Percentiles rank a stretch among this genome's conserved stretches.
phyloP scores from a whole-genome alignment of 2,329 filamentous ascomycete species.

The Macroventuria anomochaeta region DNA sequence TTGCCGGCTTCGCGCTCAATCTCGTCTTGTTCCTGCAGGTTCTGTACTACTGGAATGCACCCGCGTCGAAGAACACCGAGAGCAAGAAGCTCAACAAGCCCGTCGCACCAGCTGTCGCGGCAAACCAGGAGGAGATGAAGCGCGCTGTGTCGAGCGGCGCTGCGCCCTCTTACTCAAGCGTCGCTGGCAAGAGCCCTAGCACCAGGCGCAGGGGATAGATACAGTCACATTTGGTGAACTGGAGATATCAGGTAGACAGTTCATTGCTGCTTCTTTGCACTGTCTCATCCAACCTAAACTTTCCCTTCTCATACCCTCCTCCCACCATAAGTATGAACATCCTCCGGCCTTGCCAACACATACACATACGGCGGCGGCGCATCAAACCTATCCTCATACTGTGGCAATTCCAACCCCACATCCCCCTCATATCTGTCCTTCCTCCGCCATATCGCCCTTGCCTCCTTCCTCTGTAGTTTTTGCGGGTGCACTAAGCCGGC shows the following conservation, averaged over 20 bases:
- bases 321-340: background rate
- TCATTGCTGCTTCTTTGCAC: background rate
- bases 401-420: conserved; percentile 1
- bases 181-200: conserved; percentile 57
- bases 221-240: background rate
- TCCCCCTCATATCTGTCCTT: conserved; percentile 5
- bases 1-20: conserved; percentile 91
- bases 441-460: background rate
- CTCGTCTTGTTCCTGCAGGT: conserved; percentile 86
- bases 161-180: conserved; percentile 46
- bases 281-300: background rate
- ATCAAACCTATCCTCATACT: conserved; percentile 8
- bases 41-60: conserved; percentile 91
- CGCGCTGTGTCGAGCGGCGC: conserved; percentile 46
- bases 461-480: conserved; percentile 8
- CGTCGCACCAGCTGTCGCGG: conserved; percentile 34
- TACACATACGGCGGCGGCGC: conserved; percentile 12
- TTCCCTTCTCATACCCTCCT: background rate
- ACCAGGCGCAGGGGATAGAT: conserved; percentile 62
- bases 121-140: conserved; percentile 41
- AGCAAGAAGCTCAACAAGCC: conserved; percentile 50
- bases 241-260: background rate
- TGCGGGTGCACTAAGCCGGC: conserved; percentile 7
- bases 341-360: conserved; percentile 5
- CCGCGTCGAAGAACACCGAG: conserved; percentile 37